Evolutionary conservation across 192 early-diverging fungal genomes (phyloP).

Genomic region (Podila epicladia): DNA sequence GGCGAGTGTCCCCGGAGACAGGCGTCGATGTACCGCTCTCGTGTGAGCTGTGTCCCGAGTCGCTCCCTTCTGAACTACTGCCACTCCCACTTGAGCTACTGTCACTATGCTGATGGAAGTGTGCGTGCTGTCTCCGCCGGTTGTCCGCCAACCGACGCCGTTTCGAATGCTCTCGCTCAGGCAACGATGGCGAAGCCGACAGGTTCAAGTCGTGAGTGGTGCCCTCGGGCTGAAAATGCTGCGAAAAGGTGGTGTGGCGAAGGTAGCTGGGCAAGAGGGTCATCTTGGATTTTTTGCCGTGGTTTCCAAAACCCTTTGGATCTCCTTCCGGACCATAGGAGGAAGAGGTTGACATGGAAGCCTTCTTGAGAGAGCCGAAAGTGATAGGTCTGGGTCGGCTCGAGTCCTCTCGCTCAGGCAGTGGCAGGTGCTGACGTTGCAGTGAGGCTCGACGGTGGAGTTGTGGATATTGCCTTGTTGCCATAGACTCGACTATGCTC

Average conservation of each 20-base stretch:
- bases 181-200: not conserved
- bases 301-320: not conserved
- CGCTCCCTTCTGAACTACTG: conserved; percentile 30
- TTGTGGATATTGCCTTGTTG: conserved; percentile 19
- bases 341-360: conserved; percentile 22
- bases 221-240: conserved; percentile 42
- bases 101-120: conserved; percentile 16
- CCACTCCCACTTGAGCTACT: conserved; percentile 15
- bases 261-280: conserved; percentile 21
- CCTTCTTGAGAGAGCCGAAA: conserved; percentile 41
- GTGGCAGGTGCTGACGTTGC: conserved; percentile 2
- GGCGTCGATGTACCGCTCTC: conserved; percentile 8
- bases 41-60: conserved; percentile 19
- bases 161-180: conserved; percentile 25
- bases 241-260: conserved; percentile 38
- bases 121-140: conserved; percentile 5
- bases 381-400: conserved; percentile 36
- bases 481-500: not conserved
- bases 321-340: not conserved
- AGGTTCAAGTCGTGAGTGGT: not conserved
- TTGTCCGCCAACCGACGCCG: conserved; percentile 12
- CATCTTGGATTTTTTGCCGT: conserved; percentile 30
- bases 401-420: conserved; percentile 35
- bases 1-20: not conserved
- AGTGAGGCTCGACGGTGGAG: conserved; percentile 4